Evolutionary conservation across 2,329 filamentous ascomycete genomes (phyloP).

Genomic region (Pseudogymnoascus pannorum): DNA sequence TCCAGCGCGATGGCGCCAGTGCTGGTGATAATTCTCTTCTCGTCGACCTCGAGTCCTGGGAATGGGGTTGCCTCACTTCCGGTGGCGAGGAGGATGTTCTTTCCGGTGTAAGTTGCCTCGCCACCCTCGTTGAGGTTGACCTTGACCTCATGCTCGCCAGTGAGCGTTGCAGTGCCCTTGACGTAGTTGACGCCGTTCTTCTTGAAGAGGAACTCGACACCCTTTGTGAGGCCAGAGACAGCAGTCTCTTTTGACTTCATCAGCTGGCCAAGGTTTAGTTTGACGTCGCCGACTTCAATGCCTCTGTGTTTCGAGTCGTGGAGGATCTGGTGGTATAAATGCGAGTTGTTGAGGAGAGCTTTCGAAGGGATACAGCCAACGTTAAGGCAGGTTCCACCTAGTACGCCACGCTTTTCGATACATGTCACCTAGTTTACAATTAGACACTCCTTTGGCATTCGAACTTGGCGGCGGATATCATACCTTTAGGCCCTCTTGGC

Average conservation of each 20-base stretch:
- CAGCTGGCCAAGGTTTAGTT: conserved; percentile 88
- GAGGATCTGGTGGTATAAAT: conserved; percentile 92
- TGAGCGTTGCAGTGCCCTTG: conserved; percentile 84
- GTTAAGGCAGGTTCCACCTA: conserved; percentile 96
- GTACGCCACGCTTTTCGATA: conserved; percentile 93
- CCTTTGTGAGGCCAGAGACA: conserved; percentile 84
- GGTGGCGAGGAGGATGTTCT: conserved; percentile 98
- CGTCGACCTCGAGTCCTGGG: conserved; percentile 89
- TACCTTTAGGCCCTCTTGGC: conserved; percentile 94
- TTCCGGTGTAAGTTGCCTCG: conserved; percentile 77
- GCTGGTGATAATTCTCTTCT: conserved; percentile 95
- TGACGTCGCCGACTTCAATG: conserved; percentile 95
- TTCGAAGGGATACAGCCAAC: conserved; percentile 99
- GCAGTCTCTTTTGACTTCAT: conserved; percentile 98
- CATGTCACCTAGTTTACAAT: conserved; percentile 65
- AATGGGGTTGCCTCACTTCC: conserved; percentile 94
- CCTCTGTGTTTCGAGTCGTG: conserved; percentile 96
- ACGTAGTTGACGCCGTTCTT: conserved; percentile 99
- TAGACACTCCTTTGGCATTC: conserved; percentile 11
- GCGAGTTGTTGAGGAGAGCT: conserved; percentile 98
- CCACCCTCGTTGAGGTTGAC: conserved; percentile 86
- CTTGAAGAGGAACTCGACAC: conserved; percentile 96
- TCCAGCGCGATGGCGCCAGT: conserved; percentile 86
- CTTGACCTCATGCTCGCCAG: conserved; percentile 84
- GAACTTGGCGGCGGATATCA: conserved; percentile 13